Percentiles rank a stretch among this genome's conserved stretches.
phyloP scores from a whole-genome alignment of 2,329 filamentous ascomycete genomes.

The Aspergillus fumigatiaffinis region DNA sequence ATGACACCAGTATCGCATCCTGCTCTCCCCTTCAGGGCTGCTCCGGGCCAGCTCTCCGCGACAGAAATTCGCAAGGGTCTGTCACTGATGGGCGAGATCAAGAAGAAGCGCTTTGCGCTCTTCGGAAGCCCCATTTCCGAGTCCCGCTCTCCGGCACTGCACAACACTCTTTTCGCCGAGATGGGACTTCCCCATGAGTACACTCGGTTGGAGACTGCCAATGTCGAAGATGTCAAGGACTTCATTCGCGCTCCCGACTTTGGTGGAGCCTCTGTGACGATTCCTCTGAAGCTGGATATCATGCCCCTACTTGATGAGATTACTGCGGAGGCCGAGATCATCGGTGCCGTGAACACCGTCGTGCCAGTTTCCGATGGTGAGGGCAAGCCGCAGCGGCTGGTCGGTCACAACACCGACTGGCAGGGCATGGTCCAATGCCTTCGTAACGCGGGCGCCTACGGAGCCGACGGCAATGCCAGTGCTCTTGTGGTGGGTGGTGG shows the following conservation, averaged over 20 bases:
- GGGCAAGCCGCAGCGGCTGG: slow-evolving; percentile 49
- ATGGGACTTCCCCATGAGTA: slow-evolving; percentile 85
- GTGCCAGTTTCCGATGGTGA: slow-evolving; percentile 55
- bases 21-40: slow-evolving; percentile 83
- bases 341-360: slow-evolving; percentile 94
- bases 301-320: slow-evolving; percentile 77
- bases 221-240: slow-evolving; percentile 56
- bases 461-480: slow-evolving; percentile 41
- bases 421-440: slow-evolving; percentile 82
- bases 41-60: slow-evolving; percentile 88
- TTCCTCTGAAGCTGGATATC: slow-evolving; percentile 87
- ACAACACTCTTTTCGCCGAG: slow-evolving; percentile 76
- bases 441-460: slow-evolving; percentile 60
- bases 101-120: slow-evolving; percentile 73
- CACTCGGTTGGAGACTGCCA: slow-evolving; percentile 67
- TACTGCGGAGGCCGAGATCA: slow-evolving; percentile 70
- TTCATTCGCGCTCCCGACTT: slow-evolving; percentile 70
- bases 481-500: slow-evolving; percentile 87
- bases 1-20: slow-evolving; percentile 93
- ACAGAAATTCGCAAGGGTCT: slow-evolving; percentile 79
- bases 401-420: slow-evolving; percentile 96
- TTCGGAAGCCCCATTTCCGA: slow-evolving; percentile 81
- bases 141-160: slow-evolving; percentile 81
- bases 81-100: slow-evolving; percentile 73
- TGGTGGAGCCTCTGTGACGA: slow-evolving; percentile 91